Evolutionary conservation across 2,329 filamentous ascomycete genomes (phyloP), one percentile per base, ranked within the genome.

Genomic region (Fusarium sp.): DNA sequence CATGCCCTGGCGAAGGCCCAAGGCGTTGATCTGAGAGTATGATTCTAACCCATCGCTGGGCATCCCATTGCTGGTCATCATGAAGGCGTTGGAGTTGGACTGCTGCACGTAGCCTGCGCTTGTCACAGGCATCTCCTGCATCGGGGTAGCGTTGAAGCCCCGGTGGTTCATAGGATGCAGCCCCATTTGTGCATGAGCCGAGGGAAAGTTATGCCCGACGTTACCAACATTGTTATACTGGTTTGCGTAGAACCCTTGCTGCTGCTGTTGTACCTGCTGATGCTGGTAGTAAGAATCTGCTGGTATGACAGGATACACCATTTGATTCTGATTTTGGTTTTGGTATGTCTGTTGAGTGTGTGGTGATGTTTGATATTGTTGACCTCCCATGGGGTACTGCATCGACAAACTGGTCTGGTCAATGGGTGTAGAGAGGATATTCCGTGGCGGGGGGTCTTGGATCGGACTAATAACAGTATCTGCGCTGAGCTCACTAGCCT

Each of bases 391-490:
- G 1, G 65, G 62, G 44, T 68, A 72, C 34, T 64, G 68, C 48
- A 60, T 50, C 7, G 57, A 47, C 26, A 66, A 50, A 36, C 58
- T 58, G 13, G 50, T 64, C 45, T 73, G 68, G 22, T 67, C 66
- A 12, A 65, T 61, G 7, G 72, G 67, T n/a, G 67, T 65, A 11
- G 73, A 67, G 4, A 73, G 61, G 29, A 69, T 67, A 34, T 69
- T 70, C 7, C 80, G 78, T 32, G 67, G 65, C 24, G 68, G 68
- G 34, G 55, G 80, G 40, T 87, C 85, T 65, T 88, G 87, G 3
- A 90, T 81, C 1, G 88, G 88, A 70, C 87, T 90, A 74, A 91
- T 88, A 63, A 89, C 80, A 22, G 86, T 89, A 67, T 90, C 86
- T 7, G 81, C 80, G 24, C 83, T 80, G 15, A 89, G 76, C 43